Conservation (phyloP, 495 filamentous ascomycete genomes). For the Coniosporium apollinis region DNA sequence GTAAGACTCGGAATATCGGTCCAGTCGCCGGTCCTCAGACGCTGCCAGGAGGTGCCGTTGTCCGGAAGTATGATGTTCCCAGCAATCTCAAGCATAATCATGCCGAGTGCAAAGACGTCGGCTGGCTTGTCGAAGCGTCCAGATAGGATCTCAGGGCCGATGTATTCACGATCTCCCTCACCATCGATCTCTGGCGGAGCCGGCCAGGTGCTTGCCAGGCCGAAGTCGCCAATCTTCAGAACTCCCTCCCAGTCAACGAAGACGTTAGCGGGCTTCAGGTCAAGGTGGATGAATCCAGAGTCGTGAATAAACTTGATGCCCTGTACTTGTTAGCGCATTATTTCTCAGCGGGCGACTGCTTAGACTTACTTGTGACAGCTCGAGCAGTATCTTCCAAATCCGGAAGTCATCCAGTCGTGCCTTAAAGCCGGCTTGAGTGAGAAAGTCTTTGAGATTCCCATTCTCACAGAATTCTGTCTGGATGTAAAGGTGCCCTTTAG, state of each 20-base stretch:
- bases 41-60: constrained; percentile 78
- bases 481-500: constrained; percentile 69
- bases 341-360: not conserved
- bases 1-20: constrained; percentile 73
- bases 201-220: constrained; percentile 71
- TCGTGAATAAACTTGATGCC: constrained; percentile 80
- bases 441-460: constrained; percentile 71
- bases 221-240: constrained; percentile 92
- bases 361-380: constrained; percentile 53
- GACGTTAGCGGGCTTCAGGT: constrained; percentile 90
- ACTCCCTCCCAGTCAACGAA: constrained; percentile 80
- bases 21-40: constrained; percentile 70
- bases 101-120: constrained; percentile 83
- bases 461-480: constrained; percentile 94
- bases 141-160: constrained; percentile 75
- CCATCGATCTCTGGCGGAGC: constrained; percentile 60
- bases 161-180: constrained; percentile 91
- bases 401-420: constrained; percentile 89
- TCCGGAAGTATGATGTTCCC: constrained; percentile 83
- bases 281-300: constrained; percentile 77
- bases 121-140: constrained; percentile 76
- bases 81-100: constrained; percentile 87
- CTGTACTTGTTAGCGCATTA: constrained; percentile 32
- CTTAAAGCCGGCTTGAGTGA: constrained; percentile 58
- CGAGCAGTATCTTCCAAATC: constrained; percentile 92